phyloP scores from a whole-genome alignment of 2,329 filamentous ascomycete genomes.

The Epichloe festucae region DNA sequence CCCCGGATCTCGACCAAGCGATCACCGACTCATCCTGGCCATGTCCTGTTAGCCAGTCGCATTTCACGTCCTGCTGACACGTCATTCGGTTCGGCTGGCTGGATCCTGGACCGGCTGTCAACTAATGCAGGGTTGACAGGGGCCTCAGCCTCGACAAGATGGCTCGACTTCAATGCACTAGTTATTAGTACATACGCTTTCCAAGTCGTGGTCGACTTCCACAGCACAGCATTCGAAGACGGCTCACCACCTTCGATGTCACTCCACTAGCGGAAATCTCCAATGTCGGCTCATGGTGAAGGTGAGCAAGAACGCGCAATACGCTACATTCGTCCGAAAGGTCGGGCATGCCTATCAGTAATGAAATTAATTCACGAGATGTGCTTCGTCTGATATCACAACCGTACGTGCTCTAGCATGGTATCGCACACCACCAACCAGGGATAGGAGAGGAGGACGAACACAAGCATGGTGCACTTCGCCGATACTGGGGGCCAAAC shows the following conservation, averaged over 20 bases:
- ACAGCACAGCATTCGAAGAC: neutral
- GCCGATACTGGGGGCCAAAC: neutral
- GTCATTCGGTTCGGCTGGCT: slow-evolving; percentile 6
- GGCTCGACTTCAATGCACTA: neutral
- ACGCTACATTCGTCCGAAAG: neutral
- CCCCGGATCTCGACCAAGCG: slow-evolving; percentile 15
- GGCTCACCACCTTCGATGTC: neutral
- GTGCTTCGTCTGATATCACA: neutral
- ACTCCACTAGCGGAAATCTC: neutral
- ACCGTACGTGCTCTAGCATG: neutral
- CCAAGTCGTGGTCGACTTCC: neutral
- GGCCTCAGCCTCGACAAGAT: neutral
- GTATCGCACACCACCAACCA: neutral
- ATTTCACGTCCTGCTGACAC: slow-evolving; percentile 15
- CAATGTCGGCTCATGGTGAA: neutral
- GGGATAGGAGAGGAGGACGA: neutral
- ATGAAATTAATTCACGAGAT: neutral
- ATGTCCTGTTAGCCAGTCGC: slow-evolving; percentile 22
- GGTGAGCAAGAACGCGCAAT: neutral
- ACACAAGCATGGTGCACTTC: neutral
- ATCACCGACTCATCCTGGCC: slow-evolving; percentile 15
- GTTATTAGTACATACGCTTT: neutral
- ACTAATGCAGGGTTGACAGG: slow-evolving; percentile 8
- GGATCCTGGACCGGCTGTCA: slow-evolving; percentile 9
- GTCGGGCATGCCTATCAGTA: neutral